phyloP scores from a whole-genome alignment of 176 grass and related monocot species.

The Sorghum bicolor region Sorghum_bicolor_NCBIv3 NC_012871.2:38869501-38870000 shows the following conservation, averaged over 20 bases:
- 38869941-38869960: conserved; percentile 68
- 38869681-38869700: background rate
- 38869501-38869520: background rate
- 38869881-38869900: conserved; percentile 20
- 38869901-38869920: conserved; percentile 7
- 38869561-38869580: conserved; percentile 4
- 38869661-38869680: background rate
- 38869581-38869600: background rate
- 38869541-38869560: background rate
- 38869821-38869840: conserved; percentile 99
- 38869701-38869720: conserved; percentile 5
- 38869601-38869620: background rate
- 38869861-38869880: conserved; percentile 91
- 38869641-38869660: no score
- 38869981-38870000: conserved; percentile 89
- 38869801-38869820: conserved; percentile 85
- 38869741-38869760: conserved; percentile 22
- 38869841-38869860: conserved; percentile 94
- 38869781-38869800: conserved; percentile 90
- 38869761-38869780: conserved; percentile 93
- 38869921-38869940: conserved; percentile 44
- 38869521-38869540: conserved; percentile 6
- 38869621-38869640: background rate
- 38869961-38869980: conserved; percentile 82
- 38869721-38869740: conserved; percentile 18